phyloP scores from a whole-genome alignment of 345 rosid genomes.

The Eucalyptus rudis region DNA sequence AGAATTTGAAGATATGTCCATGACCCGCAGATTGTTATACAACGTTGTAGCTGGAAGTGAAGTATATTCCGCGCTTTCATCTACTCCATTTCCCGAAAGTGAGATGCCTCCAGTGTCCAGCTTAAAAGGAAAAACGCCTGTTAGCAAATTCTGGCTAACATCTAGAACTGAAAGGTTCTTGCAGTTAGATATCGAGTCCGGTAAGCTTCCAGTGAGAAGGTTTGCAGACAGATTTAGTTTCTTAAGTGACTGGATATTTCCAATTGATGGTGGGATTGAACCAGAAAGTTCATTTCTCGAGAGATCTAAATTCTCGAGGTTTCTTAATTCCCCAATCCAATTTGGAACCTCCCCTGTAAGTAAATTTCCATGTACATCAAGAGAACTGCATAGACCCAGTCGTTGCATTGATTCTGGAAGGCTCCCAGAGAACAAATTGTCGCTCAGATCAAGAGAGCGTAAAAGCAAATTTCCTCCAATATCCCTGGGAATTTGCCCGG shows the following conservation, averaged over 20 bases:
- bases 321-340: slow-evolving; percentile 61
- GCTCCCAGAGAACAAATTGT: slow-evolving; percentile 49
- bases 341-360: slow-evolving; percentile 48
- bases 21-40: slow-evolving; percentile 22
- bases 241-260: slow-evolving; percentile 48
- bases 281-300: slow-evolving; percentile 60
- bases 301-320: slow-evolving; percentile 68
- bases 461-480: slow-evolving; percentile 51
- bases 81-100: slow-evolving; percentile 15
- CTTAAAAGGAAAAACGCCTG: slow-evolving; percentile 54
- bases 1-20: slow-evolving; percentile 70
- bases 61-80: slow-evolving; percentile 6
- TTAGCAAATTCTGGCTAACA: slow-evolving; percentile 56
- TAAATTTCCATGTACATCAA: slow-evolving; percentile 44
- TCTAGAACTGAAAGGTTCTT: slow-evolving; percentile 42
- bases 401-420: slow-evolving; percentile 58
- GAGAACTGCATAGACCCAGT: slow-evolving; percentile 29
- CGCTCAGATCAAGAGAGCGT: slow-evolving; percentile 45
- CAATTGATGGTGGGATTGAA: slow-evolving; percentile 38
- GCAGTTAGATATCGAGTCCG: slow-evolving; percentile 50
- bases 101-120: slow-evolving; percentile 15
- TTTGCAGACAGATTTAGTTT: slow-evolving; percentile 61
- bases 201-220: slow-evolving; percentile 45
- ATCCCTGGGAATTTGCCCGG: slow-evolving; percentile 50
- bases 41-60: slow-evolving; percentile 5